These are phyloP conservation scores for Chaetomiaceae sp. DNA, from an alignment of 2,329 filamentous ascomycete genomes.

Conservation along the genomic window DNA sequence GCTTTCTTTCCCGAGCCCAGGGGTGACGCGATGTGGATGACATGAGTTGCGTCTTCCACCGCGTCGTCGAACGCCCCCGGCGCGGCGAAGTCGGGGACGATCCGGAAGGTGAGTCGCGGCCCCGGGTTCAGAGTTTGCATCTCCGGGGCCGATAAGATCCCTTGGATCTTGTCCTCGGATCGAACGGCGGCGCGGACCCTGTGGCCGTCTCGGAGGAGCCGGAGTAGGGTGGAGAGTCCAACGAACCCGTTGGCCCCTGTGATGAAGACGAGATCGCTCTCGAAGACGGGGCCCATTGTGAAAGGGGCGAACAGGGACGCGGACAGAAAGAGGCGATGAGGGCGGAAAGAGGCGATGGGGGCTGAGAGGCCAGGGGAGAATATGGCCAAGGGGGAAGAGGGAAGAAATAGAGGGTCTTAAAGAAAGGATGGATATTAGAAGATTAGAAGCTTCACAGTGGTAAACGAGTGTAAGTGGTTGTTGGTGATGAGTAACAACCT, in stretches of 20 bases:
- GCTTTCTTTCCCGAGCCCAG: slow-evolving; percentile 18
- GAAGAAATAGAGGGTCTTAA: too few species aligned
- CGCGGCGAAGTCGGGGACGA: slow-evolving; percentile 30
- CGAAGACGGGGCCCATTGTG: slow-evolving; percentile 9
- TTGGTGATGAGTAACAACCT: too few species aligned
- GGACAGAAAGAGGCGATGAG: too few species aligned
- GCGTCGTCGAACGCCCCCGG: slow-evolving; percentile 33
- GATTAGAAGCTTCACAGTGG: too few species aligned
- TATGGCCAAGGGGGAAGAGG: too few species aligned
- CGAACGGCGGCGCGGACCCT: slow-evolving; percentile 35
- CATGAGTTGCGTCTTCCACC: slow-evolving; percentile 28
- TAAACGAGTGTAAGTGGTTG: too few species aligned
- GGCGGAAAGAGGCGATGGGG: too few species aligned
- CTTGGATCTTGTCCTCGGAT: slow-evolving; percentile 29
- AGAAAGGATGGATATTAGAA: too few species aligned
- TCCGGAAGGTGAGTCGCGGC: slow-evolving; percentile 28
- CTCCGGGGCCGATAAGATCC: slow-evolving; percentile 24
- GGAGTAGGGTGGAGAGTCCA: slow-evolving; percentile 32
- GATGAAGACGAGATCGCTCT: slow-evolving; percentile 26
- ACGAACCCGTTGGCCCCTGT: slow-evolving; percentile 37
- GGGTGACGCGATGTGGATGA: slow-evolving; percentile 29
- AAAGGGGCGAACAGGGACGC: too few species aligned
- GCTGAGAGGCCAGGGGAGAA: too few species aligned
- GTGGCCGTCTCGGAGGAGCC: slow-evolving; percentile 33
- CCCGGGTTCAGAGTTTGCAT: slow-evolving; percentile 25